phyloP scores from a whole-genome alignment of 495 filamentous ascomycete species.

The Aspergillus nidulans region DNA sequence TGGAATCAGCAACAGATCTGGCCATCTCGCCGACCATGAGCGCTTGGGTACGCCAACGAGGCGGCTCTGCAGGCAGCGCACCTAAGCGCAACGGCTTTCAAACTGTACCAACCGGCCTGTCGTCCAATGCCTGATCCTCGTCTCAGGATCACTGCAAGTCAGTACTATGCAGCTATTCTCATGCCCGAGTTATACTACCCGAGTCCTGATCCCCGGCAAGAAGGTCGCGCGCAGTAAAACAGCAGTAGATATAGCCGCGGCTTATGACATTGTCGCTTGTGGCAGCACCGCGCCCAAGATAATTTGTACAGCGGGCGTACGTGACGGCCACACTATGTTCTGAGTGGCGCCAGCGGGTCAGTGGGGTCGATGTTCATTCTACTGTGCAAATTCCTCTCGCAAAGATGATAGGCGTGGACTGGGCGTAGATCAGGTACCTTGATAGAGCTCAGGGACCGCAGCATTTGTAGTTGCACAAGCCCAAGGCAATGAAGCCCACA shows the following conservation, averaged over 20 bases:
- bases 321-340: conserved; percentile 21
- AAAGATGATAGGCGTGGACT: conserved; percentile 19
- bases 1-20: neutral
- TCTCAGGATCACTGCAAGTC: neutral
- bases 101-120: neutral
- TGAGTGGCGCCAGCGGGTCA: conserved; percentile 26
- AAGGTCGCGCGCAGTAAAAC: neutral
- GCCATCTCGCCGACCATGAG: neutral
- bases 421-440: conserved; percentile 22
- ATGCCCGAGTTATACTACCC: neutral
- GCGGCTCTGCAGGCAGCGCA: neutral
- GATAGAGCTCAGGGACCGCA: too few relatives aligned
- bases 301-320: conserved; percentile 21
- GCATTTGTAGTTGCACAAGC: too few relatives aligned
- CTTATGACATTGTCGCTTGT: conserved; percentile 19
- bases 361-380: conserved; percentile 11
- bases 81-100: neutral
- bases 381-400: conserved; percentile 22
- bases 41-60: neutral
- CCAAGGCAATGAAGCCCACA: neutral
- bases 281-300: conserved; percentile 25
- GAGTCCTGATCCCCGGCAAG: neutral
- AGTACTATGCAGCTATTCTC: neutral
- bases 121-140: neutral
- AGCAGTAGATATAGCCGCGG: conserved; percentile 17